phyloP scores from a whole-genome alignment of 73 alveolate species.

The Durusdinium trenchii region DNA sequence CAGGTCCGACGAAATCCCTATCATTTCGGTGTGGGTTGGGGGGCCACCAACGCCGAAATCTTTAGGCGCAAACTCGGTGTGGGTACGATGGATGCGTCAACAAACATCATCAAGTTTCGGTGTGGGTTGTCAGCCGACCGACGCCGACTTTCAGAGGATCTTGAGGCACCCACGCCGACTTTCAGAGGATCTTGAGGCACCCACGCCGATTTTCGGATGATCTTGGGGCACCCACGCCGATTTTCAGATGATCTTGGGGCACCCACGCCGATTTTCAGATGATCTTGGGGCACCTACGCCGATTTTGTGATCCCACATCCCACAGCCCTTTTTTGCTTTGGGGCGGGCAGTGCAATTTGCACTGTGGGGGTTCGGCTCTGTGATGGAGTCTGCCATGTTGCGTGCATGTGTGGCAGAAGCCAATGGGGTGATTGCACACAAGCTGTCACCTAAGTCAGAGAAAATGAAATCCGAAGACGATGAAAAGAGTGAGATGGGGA shows the following conservation, averaged over 20 bases:
- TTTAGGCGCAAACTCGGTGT: background rate
- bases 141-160: no score
- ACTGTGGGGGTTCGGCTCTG: no score
- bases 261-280: background rate
- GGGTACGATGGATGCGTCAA: slow-evolving; percentile 26
- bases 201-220: background rate
- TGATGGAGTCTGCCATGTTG: slow-evolving; percentile 22
- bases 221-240: slow-evolving; percentile 1
- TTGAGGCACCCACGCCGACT: no score
- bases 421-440: background rate
- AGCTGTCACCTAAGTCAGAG: background rate
- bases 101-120: no score
- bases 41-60: background rate
- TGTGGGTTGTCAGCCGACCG: no score
- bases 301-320: background rate
- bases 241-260: background rate
- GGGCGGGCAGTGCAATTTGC: no score
- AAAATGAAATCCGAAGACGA: no score
- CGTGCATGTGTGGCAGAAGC: background rate
- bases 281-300: background rate
- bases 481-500: no score
- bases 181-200: no score
- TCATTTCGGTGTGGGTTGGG: background rate
- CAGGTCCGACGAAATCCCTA: background rate
- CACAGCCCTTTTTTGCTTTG: background rate